phyloP scores from a whole-genome alignment of 352 stramenopile genomes.

The Globisporangium cystogenes region DNA sequence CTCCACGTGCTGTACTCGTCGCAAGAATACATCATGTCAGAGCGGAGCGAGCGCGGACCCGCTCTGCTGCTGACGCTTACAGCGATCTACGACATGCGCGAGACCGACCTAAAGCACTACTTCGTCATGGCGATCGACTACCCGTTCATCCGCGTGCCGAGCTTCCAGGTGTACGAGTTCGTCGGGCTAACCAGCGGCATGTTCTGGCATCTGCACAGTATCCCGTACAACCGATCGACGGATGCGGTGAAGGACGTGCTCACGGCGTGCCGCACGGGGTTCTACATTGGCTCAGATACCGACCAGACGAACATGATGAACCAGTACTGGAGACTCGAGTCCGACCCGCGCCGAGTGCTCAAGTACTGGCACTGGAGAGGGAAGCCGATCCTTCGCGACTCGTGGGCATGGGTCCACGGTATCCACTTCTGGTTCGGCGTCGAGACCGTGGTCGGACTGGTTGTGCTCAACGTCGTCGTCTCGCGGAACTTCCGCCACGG shows the following conservation, averaged over 20 bases:
- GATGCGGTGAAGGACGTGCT: conserved; percentile 11
- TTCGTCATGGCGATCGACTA: conserved; percentile 18
- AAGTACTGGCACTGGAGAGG: conserved; percentile 3
- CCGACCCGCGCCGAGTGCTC: conserved; percentile 13
- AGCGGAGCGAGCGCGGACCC: conserved; percentile 1
- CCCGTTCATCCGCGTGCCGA: conserved; percentile 10
- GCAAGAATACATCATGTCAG: conserved; percentile 1
- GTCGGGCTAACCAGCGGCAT: background rate
- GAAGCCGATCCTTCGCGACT: conserved; percentile 6
- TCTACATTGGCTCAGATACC: conserved; percentile 20
- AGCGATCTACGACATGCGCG: conserved; percentile 7
- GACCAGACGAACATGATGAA: conserved; percentile 34
- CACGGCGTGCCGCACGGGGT: conserved; percentile 25
- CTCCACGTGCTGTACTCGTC: background rate
- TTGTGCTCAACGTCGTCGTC: conserved; percentile 23
- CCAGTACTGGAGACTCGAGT: conserved; percentile 15
- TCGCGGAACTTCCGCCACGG: conserved; percentile 22
- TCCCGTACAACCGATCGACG: background rate
- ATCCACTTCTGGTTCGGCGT: conserved; percentile 26
- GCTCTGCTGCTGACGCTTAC: conserved; percentile 3
- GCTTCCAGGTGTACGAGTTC: background rate
- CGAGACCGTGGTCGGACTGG: conserved; percentile 18
- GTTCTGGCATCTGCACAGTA: conserved; percentile 3
- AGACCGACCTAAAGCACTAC: conserved; percentile 1
- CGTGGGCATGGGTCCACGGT: conserved; percentile 20